Conservation (phyloP, 768 basidiomycete genomes). For the Naganishia antarctica region DNA sequence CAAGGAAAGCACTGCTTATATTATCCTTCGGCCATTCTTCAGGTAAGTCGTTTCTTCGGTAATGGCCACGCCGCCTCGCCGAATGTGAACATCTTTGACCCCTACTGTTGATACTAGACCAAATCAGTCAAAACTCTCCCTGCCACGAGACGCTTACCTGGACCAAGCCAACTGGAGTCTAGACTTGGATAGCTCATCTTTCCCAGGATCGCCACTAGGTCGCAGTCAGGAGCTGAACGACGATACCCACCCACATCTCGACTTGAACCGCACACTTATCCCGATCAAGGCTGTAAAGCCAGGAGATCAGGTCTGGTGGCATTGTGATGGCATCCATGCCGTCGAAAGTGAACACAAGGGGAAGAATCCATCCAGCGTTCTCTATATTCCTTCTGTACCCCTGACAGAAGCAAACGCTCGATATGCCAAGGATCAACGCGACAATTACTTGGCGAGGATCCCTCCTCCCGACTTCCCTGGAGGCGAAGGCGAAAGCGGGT, state of each 20-base stretch:
- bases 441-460: slow-evolving; percentile 58
- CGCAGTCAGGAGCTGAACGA: slow-evolving; percentile 33
- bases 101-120: too few relatives aligned
- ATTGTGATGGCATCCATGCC: slow-evolving; percentile 53
- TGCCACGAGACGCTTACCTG: slow-evolving; percentile 40
- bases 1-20: slow-evolving; percentile 64
- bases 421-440: slow-evolving; percentile 63
- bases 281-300: slow-evolving; percentile 35
- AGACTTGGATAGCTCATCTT: slow-evolving; percentile 52
- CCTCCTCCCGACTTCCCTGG: slow-evolving; percentile 69
- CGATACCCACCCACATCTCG: slow-evolving; percentile 36
- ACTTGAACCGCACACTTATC: slow-evolving; percentile 32
- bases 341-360: slow-evolving; percentile 43
- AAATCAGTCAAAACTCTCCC: background rate
- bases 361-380: slow-evolving; percentile 37
- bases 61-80: too few relatives aligned
- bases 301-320: slow-evolving; percentile 54
- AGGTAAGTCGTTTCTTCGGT: slow-evolving; percentile 4
- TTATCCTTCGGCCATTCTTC: slow-evolving; percentile 74
- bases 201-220: slow-evolving; percentile 31
- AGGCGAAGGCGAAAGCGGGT: slow-evolving; percentile 50
- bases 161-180: slow-evolving; percentile 58
- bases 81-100: too few relatives aligned
- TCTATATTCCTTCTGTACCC: slow-evolving; percentile 47
- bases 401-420: slow-evolving; percentile 39